These are phyloP conservation scores for Pelargonium australe DNA, from an alignment of 441 rosid genomes.

Conservation along the genomic window DNA sequence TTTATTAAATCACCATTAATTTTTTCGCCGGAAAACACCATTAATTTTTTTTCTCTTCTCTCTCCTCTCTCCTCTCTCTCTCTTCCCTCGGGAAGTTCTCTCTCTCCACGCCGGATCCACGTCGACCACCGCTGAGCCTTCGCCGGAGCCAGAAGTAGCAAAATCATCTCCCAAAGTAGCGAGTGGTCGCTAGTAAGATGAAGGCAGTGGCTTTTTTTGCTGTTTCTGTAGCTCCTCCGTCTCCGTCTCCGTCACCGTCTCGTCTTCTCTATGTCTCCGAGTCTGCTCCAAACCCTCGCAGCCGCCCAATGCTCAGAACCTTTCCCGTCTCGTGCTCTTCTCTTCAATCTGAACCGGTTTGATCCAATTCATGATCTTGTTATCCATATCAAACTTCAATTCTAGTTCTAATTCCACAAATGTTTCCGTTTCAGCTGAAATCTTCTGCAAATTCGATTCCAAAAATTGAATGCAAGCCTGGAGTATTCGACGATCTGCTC, in stretches of 20 bases:
- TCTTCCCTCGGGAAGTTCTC: too few relatives aligned
- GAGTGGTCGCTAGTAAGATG: slow-evolving; percentile 22
- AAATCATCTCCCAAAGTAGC: not conserved
- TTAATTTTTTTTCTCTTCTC: too few relatives aligned
- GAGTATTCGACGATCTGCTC: slow-evolving; percentile 46
- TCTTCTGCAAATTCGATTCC: slow-evolving; percentile 21
- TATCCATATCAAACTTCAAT: not conserved
- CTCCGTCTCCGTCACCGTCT: not conserved
- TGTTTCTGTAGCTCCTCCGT: not conserved
- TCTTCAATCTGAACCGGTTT: slow-evolving; percentile 26
- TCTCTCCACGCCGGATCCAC: too few relatives aligned
- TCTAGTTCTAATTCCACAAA: not conserved
- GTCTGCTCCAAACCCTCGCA: slow-evolving; percentile 6
- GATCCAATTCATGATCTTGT: not conserved
- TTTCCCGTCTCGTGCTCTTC: slow-evolving; percentile 27
- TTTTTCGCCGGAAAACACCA: too few relatives aligned
- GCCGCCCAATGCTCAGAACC: slow-evolving; percentile 7
- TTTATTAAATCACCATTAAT: too few relatives aligned
- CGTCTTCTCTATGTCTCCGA: not conserved
- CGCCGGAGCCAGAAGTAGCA: too few relatives aligned
- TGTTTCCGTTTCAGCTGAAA: slow-evolving; percentile 30
- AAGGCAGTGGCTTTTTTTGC: slow-evolving; percentile 22
- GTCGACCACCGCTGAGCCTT: too few relatives aligned
- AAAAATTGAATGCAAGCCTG: slow-evolving; percentile 37
- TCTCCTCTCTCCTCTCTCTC: too few relatives aligned